A percentile compares a stretch with the other conserved stretches of the same genome.
Conservation (phyloP, 2,329 filamentous ascomycete species). For the Neofusicoccum cordaticola region DNA sequence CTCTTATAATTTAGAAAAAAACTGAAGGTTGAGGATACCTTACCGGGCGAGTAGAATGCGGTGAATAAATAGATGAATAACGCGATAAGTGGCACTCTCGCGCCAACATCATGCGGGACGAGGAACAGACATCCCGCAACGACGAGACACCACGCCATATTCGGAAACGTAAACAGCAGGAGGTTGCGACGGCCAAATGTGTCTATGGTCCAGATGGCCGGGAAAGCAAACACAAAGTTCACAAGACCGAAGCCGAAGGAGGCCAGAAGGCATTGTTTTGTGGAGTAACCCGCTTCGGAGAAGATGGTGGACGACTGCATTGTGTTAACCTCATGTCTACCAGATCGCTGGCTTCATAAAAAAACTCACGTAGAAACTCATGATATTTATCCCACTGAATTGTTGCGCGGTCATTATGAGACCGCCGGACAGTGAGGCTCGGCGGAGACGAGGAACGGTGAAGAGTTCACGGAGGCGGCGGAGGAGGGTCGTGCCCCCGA, state of each 20-base stretch:
- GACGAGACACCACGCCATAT: constrained; percentile 51
- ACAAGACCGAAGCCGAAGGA: constrained; percentile 57
- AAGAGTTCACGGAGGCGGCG: constrained; percentile 56
- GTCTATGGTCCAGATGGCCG: constrained; percentile 60
- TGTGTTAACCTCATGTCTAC: too few relatives aligned
- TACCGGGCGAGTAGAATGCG: constrained; percentile 41
- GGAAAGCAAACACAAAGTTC: constrained; percentile 58
- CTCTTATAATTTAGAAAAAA: too few relatives aligned
- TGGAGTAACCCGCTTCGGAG: constrained; percentile 43
- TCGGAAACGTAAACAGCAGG: constrained; percentile 48
- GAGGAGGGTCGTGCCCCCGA: constrained; percentile 36
- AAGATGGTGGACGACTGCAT: constrained; percentile 47
- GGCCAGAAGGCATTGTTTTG: constrained; percentile 46
- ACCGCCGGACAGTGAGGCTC: constrained; percentile 72
- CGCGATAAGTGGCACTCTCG: constrained; percentile 50
- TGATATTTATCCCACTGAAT: constrained; percentile 51
- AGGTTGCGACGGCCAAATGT: constrained; percentile 51
- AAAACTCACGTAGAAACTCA: constrained; percentile 44
- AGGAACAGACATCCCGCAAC: constrained; percentile 48
- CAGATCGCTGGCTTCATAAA: too few relatives aligned
- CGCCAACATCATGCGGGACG: constrained; percentile 47
- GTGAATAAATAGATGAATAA: constrained; percentile 58
- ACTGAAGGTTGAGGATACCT: constrained; percentile 19
- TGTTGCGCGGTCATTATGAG: constrained; percentile 73
- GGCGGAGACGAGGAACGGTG: constrained; percentile 64